Percentiles rank a stretch among this genome's conserved stretches.
Conservation (phyloP, 2,329 filamentous ascomycete species). For the Pseudogymnoascus sp. region DNA sequence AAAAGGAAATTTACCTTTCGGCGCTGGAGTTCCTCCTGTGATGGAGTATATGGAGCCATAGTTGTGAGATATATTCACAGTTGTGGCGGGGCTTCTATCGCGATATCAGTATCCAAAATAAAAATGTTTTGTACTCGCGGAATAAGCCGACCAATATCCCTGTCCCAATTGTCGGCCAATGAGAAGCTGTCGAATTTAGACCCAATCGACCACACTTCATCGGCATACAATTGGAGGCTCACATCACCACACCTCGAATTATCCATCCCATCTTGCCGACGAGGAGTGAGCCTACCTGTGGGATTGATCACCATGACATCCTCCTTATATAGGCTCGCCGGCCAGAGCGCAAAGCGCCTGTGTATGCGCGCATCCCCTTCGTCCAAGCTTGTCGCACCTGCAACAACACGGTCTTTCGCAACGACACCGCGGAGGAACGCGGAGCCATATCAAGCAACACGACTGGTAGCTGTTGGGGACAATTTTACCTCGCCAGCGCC, state of each 20-base stretch:
- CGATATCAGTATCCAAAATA: slow-evolving; percentile 10
- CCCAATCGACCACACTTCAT: slow-evolving; percentile 11
- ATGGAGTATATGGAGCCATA: slow-evolving; percentile 43
- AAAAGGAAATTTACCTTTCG: slow-evolving; percentile 44
- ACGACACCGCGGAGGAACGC: slow-evolving; percentile 59
- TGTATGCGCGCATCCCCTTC: slow-evolving; percentile 40
- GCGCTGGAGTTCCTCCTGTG: slow-evolving; percentile 50
- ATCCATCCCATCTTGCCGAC: slow-evolving; percentile 14
- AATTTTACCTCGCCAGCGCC: slow-evolving; percentile 48
- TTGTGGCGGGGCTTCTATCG: slow-evolving; percentile 9
- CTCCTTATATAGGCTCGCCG: slow-evolving; percentile 64
- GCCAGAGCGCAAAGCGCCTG: slow-evolving; percentile 62
- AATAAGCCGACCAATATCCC: not conserved
- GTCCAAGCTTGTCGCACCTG: slow-evolving; percentile 29
- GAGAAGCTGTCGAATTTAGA: slow-evolving; percentile 8
- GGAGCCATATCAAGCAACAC: slow-evolving; percentile 45
- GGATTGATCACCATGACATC: slow-evolving; percentile 54
- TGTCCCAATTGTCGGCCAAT: not conserved
- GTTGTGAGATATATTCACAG: slow-evolving; percentile 12
- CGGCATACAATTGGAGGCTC: slow-evolving; percentile 8
- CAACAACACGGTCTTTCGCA: slow-evolving; percentile 55
- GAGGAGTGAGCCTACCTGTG: slow-evolving; percentile 9
- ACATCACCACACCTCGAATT: slow-evolving; percentile 10
- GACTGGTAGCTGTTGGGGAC: slow-evolving; percentile 50
- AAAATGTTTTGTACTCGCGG: slow-evolving; percentile 8